Conservation (phyloP, 1,284 basidiomycete species). For the Leucoagaricus sp. region DNA sequence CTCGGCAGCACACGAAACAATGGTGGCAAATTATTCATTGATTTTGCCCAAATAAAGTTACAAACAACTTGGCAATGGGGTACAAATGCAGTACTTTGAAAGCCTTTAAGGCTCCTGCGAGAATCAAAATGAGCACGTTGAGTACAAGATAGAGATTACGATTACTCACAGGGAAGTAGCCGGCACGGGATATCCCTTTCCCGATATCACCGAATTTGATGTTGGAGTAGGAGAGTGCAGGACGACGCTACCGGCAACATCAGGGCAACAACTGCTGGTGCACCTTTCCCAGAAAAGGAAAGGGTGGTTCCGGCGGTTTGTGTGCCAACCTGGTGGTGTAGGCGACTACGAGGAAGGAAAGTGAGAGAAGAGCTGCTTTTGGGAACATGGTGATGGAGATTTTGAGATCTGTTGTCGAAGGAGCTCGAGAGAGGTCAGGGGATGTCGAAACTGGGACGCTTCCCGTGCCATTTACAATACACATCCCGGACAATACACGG, state of each 20-base stretch:
- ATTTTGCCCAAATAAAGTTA: not conserved
- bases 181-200: no score
- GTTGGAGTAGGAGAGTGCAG: no score
- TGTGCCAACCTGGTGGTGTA: constrained; percentile 42
- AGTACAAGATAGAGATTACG: no score
- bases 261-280: constrained; percentile 43
- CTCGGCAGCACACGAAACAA: not conserved
- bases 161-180: no score
- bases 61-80: not conserved
- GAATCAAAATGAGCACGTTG: no score
- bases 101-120: no score
- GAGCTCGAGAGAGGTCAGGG: not conserved
- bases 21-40: not conserved
- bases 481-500: constrained; percentile 1
- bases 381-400: constrained; percentile 23
- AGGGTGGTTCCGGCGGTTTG: no score
- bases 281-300: constrained; percentile 40
- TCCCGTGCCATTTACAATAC: not conserved
- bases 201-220: no score
- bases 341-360: constrained; percentile 31
- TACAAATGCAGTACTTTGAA: not conserved
- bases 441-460: not conserved
- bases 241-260: constrained; percentile 25
- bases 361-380: constrained; percentile 27
- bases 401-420: not conserved